phyloP scores from a whole-genome alignment of 2,329 filamentous ascomycete species.

The Parasarocladium wereldwijsianum region DNA sequence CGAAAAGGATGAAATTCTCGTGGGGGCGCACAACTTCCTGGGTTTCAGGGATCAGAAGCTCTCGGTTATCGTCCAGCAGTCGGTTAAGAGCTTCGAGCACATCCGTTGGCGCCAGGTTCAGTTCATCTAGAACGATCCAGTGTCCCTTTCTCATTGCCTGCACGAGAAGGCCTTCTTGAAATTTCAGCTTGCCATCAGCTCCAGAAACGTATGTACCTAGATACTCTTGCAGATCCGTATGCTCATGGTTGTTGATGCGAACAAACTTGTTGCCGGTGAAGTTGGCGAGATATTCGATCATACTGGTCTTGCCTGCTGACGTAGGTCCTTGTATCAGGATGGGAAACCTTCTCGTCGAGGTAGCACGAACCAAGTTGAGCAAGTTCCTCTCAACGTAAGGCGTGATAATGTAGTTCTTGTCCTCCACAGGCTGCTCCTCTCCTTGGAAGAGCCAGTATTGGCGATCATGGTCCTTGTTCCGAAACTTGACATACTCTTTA shows the following conservation, averaged over 20 bases:
- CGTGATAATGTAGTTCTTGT: constrained; percentile 90
- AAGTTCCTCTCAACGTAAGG: constrained; percentile 90
- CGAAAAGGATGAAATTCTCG: constrained; percentile 93
- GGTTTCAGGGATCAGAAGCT: constrained; percentile 90
- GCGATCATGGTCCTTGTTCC: constrained; percentile 44
- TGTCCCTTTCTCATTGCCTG: constrained; percentile 84
- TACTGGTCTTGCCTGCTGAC: constrained; percentile 95
- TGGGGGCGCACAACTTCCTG: constrained; percentile 89
- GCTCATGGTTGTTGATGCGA: constrained; percentile 98
- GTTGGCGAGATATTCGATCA: constrained; percentile 98
- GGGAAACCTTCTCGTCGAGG: constrained; percentile 81
- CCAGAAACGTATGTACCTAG: constrained; percentile 87
- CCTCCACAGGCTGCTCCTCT: constrained; percentile 43
- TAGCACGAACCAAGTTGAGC: constrained; percentile 83
- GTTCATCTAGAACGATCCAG: constrained; percentile 96
- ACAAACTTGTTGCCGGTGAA: constrained; percentile 94
- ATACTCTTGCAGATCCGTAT: constrained; percentile 96
- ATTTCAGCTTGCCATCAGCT: constrained; percentile 68
- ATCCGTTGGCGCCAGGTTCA: constrained; percentile 93
- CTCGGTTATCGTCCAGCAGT: constrained; percentile 87
- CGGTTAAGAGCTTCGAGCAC: constrained; percentile 93
- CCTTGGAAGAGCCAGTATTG: constrained; percentile 89
- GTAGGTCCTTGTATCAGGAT: constrained; percentile 94
- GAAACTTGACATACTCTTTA: constrained; percentile 66
- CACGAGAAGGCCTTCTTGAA: constrained; percentile 88